These are phyloP conservation scores for Phytophthora agathidicida DNA, from an alignment of 352 stramenopile species.

Conservation along the genomic window DNA sequence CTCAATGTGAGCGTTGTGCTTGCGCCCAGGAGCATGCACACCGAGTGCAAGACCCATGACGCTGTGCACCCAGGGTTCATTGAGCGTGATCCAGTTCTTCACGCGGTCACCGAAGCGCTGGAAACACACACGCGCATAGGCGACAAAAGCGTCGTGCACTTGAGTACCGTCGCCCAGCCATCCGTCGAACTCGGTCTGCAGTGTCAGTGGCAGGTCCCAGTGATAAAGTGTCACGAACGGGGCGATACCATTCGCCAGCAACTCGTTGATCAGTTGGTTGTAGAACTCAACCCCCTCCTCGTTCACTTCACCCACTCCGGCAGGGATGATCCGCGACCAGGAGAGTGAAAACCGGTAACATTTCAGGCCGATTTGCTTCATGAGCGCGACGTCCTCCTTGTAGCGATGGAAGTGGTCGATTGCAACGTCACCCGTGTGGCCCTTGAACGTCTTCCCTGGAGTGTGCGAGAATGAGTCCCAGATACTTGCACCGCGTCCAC, in stretches of 20 bases:
- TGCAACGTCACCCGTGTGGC: constrained; percentile 85
- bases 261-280: constrained; percentile 86
- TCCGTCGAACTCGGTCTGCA: constrained; percentile 87
- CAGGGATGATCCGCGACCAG: constrained; percentile 93
- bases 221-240: constrained; percentile 96
- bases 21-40: constrained; percentile 82
- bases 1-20: constrained; percentile 55
- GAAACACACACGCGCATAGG: constrained; percentile 93
- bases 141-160: constrained; percentile 70
- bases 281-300: constrained; percentile 91
- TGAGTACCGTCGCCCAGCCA: constrained; percentile 41
- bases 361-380: constrained; percentile 91
- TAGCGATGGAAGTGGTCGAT: constrained; percentile 93
- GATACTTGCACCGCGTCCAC: constrained; percentile 82
- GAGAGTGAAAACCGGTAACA: constrained; percentile 92
- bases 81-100: constrained; percentile 94
- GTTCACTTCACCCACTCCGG: constrained; percentile 80
- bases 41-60: constrained; percentile 89
- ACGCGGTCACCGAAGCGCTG: constrained; percentile 91
- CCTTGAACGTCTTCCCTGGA: constrained; percentile 65
- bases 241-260: constrained; percentile 86
- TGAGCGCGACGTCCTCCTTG: constrained; percentile 91
- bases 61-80: constrained; percentile 90
- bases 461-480: constrained; percentile 91
- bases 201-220: constrained; percentile 92